Conservation (phyloP, 345 rosid genomes). For the Boechera divaricarpa region DNA sequence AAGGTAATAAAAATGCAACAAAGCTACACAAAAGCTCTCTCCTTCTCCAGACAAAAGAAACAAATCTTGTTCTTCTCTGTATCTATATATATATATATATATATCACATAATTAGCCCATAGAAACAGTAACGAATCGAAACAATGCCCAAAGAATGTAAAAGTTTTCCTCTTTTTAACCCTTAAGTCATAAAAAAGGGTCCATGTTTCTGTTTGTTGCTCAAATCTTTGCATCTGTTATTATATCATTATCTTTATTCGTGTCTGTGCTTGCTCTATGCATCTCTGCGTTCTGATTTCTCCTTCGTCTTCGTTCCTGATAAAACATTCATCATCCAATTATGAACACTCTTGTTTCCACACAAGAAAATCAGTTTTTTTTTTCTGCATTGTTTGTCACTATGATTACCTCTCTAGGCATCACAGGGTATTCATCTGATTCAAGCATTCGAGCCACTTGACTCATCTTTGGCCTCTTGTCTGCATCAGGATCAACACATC, state of each 20-base stretch:
- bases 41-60: slow-evolving; percentile 25
- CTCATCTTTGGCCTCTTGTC: slow-evolving; percentile 97
- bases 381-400: not conserved
- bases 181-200: slow-evolving; percentile 17
- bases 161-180: not conserved
- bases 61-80: slow-evolving; percentile 32
- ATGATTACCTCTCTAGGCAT: slow-evolving; percentile 71
- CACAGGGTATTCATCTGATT: slow-evolving; percentile 86
- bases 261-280: slow-evolving; percentile 54
- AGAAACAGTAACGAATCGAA: slow-evolving; percentile 42
- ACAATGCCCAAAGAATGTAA: slow-evolving; percentile 40
- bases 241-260: slow-evolving; percentile 50
- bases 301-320: slow-evolving; percentile 76
- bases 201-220: slow-evolving; percentile 23
- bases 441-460: slow-evolving; percentile 94
- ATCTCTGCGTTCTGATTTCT: slow-evolving; percentile 58
- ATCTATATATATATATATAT: not conserved
- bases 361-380: not conserved
- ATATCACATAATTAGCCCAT: slow-evolving; percentile 31
- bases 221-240: slow-evolving; percentile 36
- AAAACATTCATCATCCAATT: slow-evolving; percentile 18
- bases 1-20: slow-evolving; percentile 30
- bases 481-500: slow-evolving; percentile 96
- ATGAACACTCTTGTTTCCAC: slow-evolving; percentile 2
- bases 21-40: slow-evolving; percentile 38